Percentiles rank a stretch among this genome's conserved stretches.
Conservation (phyloP, 768 basidiomycete species). For the Tulasnella sp. region DNA sequence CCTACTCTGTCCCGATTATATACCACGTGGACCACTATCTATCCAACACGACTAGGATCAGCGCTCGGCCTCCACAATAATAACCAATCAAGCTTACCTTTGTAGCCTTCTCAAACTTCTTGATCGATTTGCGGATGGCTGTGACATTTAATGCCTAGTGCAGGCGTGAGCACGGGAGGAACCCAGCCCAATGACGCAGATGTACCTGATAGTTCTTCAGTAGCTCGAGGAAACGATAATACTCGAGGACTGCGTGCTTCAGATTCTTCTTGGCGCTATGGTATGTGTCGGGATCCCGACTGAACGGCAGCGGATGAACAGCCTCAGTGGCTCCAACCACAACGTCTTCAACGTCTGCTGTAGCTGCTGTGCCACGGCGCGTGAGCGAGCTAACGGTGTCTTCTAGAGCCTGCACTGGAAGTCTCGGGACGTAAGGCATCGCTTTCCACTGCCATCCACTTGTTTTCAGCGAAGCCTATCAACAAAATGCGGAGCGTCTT, state of each 20-base stretch:
- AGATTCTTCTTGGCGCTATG: constrained; percentile 73
- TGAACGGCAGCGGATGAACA: not conserved
- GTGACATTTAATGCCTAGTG: constrained; percentile 71
- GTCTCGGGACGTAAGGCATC: constrained; percentile 1
- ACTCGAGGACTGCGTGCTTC: constrained; percentile 72
- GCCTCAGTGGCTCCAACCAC: not conserved
- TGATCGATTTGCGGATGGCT: constrained; percentile 77
- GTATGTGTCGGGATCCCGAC: constrained; percentile 66
- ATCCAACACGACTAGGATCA: not conserved
- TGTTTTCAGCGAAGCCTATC: not conserved
- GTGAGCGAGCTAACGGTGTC: not conserved
- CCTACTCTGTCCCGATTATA: constrained; percentile 76
- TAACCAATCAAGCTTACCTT: too few species aligned
- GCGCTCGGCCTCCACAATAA: not conserved
- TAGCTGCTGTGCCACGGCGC: not conserved
- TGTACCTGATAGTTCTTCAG: constrained; percentile 82
- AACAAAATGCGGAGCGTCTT: not conserved
- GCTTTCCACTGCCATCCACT: not conserved
- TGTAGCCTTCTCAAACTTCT: constrained; percentile 76
- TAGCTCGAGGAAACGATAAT: constrained; percentile 74
- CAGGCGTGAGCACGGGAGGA: constrained; percentile 8
- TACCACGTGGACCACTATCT: constrained; percentile 60
- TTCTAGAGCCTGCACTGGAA: not conserved
- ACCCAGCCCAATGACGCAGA: not conserved
- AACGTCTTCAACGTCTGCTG: not conserved